Percentiles rank a stretch among this genome's conserved stretches.
These are phyloP conservation scores for Fraxinus quadrangulata DNA, from an alignment of 257 asterid genomes.

Conservation along the genomic window DNA sequence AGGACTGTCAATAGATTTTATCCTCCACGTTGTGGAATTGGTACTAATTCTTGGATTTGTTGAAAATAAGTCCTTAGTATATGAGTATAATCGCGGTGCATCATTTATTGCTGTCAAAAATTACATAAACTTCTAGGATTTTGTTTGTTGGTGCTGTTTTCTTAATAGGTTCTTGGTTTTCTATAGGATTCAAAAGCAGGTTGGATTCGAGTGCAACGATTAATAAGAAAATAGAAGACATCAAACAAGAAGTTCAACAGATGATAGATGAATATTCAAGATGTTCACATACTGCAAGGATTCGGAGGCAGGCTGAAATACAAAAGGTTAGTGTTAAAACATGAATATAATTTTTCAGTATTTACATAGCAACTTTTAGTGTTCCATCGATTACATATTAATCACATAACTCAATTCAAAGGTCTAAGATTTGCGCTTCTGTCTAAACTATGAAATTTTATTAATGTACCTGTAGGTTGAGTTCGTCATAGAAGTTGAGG, in stretches of 20 bases:
- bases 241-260: slow-evolving; percentile 33
- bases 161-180: background rate
- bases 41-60: background rate
- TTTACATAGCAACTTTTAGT: too few relatives aligned
- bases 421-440: background rate
- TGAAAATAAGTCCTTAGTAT: background rate
- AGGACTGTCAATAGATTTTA: background rate
- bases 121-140: too few relatives aligned
- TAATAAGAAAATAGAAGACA: slow-evolving; percentile 37
- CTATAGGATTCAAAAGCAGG: slow-evolving; percentile 26
- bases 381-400: too few relatives aligned
- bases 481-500: slow-evolving; percentile 46
- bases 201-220: slow-evolving; percentile 50
- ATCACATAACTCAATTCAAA: background rate
- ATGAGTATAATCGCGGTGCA: background rate
- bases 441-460: slow-evolving; percentile 20
- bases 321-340: slow-evolving; percentile 38
- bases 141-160: background rate
- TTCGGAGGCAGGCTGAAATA: slow-evolving; percentile 29
- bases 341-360: background rate
- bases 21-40: background rate
- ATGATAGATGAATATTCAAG: slow-evolving; percentile 25
- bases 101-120: background rate
- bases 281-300: slow-evolving; percentile 28
- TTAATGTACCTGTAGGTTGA: slow-evolving; percentile 34